Percentiles rank a stretch among this genome's conserved stretches.
These are phyloP conservation scores for Populus hybrid DNA, from an alignment of 441 rosid genomes.

Conservation along the genomic window DNA sequence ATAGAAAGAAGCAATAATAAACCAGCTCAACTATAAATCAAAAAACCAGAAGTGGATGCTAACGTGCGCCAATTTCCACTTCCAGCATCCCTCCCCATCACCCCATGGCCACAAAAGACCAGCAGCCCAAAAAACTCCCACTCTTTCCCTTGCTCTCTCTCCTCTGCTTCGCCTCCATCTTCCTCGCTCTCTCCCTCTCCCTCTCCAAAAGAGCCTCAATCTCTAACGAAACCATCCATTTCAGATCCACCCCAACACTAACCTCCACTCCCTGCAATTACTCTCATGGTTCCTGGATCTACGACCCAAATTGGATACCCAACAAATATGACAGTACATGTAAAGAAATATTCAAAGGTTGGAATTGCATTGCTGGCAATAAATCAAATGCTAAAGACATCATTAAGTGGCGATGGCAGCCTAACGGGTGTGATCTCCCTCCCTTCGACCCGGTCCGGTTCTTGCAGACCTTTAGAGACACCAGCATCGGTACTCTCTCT, in stretches of 20 bases:
- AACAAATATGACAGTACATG: constrained; percentile 56
- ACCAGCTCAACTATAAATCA: no score
- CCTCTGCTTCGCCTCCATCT: constrained; percentile 62
- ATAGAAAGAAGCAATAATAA: no score
- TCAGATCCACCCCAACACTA: neutral
- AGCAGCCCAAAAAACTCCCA: constrained; percentile 38
- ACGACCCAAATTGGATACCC: constrained; percentile 43
- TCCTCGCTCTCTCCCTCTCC: constrained; percentile 64
- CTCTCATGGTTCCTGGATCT: constrained; percentile 82
- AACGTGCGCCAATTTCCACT: constrained; percentile 4
- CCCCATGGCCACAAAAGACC: constrained; percentile 17
- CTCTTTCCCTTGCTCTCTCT: constrained; percentile 63
- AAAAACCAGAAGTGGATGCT: neutral
- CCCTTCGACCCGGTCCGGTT: constrained; percentile 64
- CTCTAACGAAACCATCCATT: constrained; percentile 23
- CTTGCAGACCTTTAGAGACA: constrained; percentile 49
- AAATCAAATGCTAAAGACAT: constrained; percentile 62
- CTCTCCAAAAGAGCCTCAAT: constrained; percentile 44
- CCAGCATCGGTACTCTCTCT: constrained; percentile 60
- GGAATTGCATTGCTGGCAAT: constrained; percentile 73
- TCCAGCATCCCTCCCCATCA: constrained; percentile 22
- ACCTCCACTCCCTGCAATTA: constrained; percentile 43
- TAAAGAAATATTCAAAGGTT: constrained; percentile 92
- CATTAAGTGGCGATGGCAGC: constrained; percentile 83
- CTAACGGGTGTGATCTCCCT: constrained; percentile 53